Base-by-base conservation (phyloP, 345 rosid genomes). In the Excoecaria agallocha region DNA sequence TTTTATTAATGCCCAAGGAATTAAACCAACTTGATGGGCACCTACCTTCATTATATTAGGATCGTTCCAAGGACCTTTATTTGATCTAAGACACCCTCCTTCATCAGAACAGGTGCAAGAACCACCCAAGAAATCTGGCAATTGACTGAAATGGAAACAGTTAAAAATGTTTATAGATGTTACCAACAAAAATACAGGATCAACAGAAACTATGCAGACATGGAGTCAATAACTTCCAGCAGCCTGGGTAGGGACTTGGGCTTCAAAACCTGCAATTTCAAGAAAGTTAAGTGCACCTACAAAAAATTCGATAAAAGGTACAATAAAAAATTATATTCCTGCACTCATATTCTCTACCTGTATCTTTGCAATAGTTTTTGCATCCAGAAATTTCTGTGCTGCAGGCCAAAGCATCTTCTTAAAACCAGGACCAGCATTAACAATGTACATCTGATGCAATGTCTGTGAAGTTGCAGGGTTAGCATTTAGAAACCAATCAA, bases 321-420 rank as follows among this genome's bases (percentile, higher is more conserved):
- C 17, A 75, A 37, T 48, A n/a, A 70, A 35, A 72, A 83, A 74
- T 69, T 58, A 41, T 57, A 66, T 7, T 70, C 71, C 62, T 45
- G 11, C 74, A 79, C 55, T 46, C 12, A 72, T 75, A 68, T 80
- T 59, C 61, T 60, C 78, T 84, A 89, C 98, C 78, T 93, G 91
- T 83, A 93, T 95, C 87, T 95, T 95, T 66, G 89, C 76, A 16
- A 91, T 83, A 51, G 98, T 95, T 83, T 88, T 91, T 81, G 86
- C 78, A 76, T 95, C 99, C 65, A 95, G 94, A 86, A 91, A 86
- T 69, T 93, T 95, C 80, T 95, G 99, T 8, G 97, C 99, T 55
- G 96, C 93, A 79, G 98, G 99, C 99, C 97, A 95, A 77, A 95
- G 96, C 96, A 93, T 84, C 82, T 85, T 91, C 80, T 91, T 95